Evolutionary conservation across 148 eudicot species (phyloP), one percentile per base, ranked within the genome.

Genomic region (Camellia granthamiana): DNA sequence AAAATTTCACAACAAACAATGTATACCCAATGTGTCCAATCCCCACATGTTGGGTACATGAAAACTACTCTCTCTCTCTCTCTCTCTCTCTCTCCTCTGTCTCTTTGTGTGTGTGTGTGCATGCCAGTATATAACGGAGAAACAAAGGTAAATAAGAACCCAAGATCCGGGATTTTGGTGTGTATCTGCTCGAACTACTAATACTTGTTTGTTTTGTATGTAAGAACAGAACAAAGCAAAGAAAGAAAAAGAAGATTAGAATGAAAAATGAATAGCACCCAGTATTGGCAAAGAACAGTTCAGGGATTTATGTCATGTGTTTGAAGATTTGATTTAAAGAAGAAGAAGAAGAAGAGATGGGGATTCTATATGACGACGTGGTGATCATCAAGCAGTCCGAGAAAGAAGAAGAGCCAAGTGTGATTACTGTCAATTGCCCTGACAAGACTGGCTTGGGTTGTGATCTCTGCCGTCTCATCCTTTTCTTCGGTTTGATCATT

Each of bases 401-500:
- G 74, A 89, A 78, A 72, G 90, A 88, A 85, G 98, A 85, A 1
- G 98, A 93, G 49, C 89, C 92, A n/a, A 89, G 86, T 78, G 88
- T 89, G 14, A 90, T 95, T 5, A 95, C 98, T 56, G 97, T 95
- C 0, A 95, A 93, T 89, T 95, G 98, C 77, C 97, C 98, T 42
- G 98, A 95, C 84, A 93, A 95, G 85, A 88, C 95, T 86, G 98
- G 98, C 13, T 81, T 95, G 51, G 98, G 92, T 15, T 91, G 88
- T 89, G 98, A 95, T 88, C 90, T 95, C 55, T 91, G 90, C 81
- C 89, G 95, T 63, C 88, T 95, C 82, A 87, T 95, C 15, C 94
- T 91, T 80, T 89, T 84, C 82, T 95, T 95, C 80, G 91, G 90
- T 41, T 78, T 95, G 47, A 79, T 60, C 84, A 88, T 93, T 84